These are phyloP conservation scores for Bonia amplexicaulis DNA, from an alignment of 176 grass and related monocot species.

Conservation along the genomic window DNA sequence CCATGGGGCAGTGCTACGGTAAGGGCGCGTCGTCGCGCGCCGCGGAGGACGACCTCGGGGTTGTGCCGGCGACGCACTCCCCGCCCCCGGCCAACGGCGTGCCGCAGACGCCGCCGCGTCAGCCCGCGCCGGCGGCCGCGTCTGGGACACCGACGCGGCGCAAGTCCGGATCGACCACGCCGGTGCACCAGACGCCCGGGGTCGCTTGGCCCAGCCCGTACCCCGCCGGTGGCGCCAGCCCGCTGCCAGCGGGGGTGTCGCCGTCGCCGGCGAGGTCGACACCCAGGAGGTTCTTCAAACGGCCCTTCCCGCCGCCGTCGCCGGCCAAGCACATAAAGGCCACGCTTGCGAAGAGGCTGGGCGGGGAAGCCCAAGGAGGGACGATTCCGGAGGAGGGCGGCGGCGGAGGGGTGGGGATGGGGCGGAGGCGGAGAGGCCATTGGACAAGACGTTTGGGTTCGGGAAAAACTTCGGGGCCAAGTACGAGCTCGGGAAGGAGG, in stretches of 20 bases:
- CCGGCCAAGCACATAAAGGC: conserved; percentile 93
- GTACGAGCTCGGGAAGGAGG: conserved; percentile 97
- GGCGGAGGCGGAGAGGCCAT: conserved; percentile 55
- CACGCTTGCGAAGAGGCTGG: conserved; percentile 73
- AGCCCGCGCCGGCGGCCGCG: not conserved
- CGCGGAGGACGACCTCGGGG: conserved; percentile 11
- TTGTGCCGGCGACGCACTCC: conserved; percentile 7
- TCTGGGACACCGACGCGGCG: conserved; percentile 15
- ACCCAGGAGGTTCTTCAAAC: conserved; percentile 80
- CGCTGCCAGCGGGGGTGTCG: conserved; percentile 68
- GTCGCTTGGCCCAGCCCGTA: conserved; percentile 45
- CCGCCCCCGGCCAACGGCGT: conserved; percentile 37
- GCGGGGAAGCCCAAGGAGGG: conserved; percentile 62
- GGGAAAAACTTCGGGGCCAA: conserved; percentile 86
- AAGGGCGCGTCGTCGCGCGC: conserved; percentile 47
- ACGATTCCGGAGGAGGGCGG: conserved; percentile 73
- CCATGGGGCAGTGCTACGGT: conserved; percentile 93
- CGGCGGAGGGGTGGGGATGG: conserved; percentile 25
- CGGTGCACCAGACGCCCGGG: conserved; percentile 39
- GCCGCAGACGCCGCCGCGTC: conserved; percentile 24
- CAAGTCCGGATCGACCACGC: conserved; percentile 47
- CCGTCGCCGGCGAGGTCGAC: conserved; percentile 87
- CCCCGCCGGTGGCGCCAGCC: conserved; percentile 16
- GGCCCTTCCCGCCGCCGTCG: conserved; percentile 91
- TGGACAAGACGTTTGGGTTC: conserved; percentile 93